Base-by-base conservation (phyloP, 2,329 filamentous ascomycete species). In the Penicillium verrucosum region DNA sequence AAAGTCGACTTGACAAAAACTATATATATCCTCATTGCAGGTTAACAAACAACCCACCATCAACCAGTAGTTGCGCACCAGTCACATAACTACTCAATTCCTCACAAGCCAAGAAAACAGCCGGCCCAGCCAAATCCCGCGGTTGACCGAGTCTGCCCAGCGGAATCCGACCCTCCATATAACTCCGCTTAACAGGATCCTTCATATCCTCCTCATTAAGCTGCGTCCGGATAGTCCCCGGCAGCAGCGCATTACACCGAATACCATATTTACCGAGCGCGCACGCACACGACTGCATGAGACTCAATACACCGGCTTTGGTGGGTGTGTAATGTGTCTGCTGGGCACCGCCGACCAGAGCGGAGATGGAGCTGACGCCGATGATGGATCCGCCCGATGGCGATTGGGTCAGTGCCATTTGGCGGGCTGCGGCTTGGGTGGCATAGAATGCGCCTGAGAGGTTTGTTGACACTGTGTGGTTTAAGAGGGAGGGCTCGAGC, bases 271-370 rank as follows among this genome's bases (percentile, higher is more conserved):
- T 82, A 0, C 91, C 91, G 43, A 96, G 75, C 9, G 91, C 89
- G 34, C 90, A 88, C 0, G 91, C 91, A 37, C 85, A 86, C 62
- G 87, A 90, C 77, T 96, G 91, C 84, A 95, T 94, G 43, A 96
- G 79, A 45, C 85, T 89, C 37, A 90, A 70, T 3, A 96, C 82
- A 2, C 90, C 91, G 0, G 91, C 90, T 74, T 96, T 96, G 16
- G 91, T 95, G 10, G 91, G 89, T 16, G 91, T 95, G 75, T 95
- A 96, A 70, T 96, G 91, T 27, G 85, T 87, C 77, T 95, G 91
- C 45, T 82, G 79, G 0, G 87, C 89, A 42, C 90, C 91, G 37
- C 91, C 91, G 1, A 77, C 74, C 3, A 76, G 68, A 5, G 74
- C 70, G 2, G 73, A 74, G 51, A 77, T 77, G 5, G 73, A 72